Evolutionary conservation across 1,139 yeast species (phyloP), one percentile per base, ranked within the genome.

Genomic region (Geotrichum citri-aurantii): DNA sequence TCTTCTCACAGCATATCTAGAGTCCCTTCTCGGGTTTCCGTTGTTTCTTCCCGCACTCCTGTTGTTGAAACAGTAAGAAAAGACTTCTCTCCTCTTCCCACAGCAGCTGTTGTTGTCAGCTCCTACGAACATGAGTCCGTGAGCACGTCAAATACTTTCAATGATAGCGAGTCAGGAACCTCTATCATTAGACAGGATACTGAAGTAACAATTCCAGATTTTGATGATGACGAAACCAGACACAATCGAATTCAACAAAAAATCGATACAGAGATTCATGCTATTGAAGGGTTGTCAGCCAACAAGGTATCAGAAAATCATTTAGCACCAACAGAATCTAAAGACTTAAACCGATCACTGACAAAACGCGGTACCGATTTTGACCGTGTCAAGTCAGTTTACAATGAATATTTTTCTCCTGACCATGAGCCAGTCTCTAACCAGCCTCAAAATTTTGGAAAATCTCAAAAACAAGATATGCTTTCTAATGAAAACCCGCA

Each of bases 321-420:
- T 8, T 37, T 17, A 37, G n/a, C 8, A 14, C n/a, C 44, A 2
- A n/a, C 44, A n/a, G 44, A 17, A 5, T 37, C 44, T 8, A 17
- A 10, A 6, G 44, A 19, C 19, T 37, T 37, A 17, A 37, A 37
- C 19, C 19, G 51, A 8, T 3, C 31, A 26, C 8, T 24, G 37
- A 26, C 51, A 21, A 48, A 55, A 33, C 33, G 57, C 5, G 52
- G 42, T 17, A n/a, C 44, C 6, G 57, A 68, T 50, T 69, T 68
- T 60, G 72, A 69, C 29, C 64, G 73, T 11, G 69, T 70, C 55
- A 67, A 65, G 56, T 68, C 71, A 12, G 64, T 70, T 55, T 70
- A 70, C 61, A 64, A 69, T 42, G 73, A 69, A 56, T 70, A 70
- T 57, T 60, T 69, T 62, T 67, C 68, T 12, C 54, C 59, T 21